phyloP scores from a whole-genome alignment of 768 basidiomycete species.

The Chalciporus piperatus region DNA sequence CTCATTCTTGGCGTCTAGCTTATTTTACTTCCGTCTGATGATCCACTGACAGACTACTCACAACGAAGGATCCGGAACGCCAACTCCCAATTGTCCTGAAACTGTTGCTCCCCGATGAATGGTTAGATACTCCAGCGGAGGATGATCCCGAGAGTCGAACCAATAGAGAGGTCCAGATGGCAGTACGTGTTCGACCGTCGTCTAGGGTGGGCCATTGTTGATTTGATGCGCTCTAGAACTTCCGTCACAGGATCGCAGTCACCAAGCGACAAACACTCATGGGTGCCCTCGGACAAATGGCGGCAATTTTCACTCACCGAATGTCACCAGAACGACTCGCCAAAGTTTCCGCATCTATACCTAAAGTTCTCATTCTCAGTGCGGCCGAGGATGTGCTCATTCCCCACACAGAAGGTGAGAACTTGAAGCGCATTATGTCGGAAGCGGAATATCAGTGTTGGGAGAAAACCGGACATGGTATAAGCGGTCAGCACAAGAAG shows the following conservation, averaged over 20 bases:
- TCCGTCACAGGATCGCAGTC: conserved; percentile 41
- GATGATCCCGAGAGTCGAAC: conserved; percentile 57
- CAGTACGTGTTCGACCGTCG: conserved; percentile 36
- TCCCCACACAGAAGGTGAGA: conserved; percentile 44
- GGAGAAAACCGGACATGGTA: conserved; percentile 62
- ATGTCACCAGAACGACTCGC: conserved; percentile 49
- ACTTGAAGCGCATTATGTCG: conserved; percentile 56
- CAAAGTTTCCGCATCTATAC: conserved; percentile 50
- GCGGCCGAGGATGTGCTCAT: conserved; percentile 68
- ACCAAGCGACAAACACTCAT: conserved; percentile 58
- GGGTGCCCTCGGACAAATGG: conserved; percentile 72
- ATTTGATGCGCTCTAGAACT: conserved; percentile 33
- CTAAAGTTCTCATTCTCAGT: conserved; percentile 66
- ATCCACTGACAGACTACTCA: conserved; percentile 32
- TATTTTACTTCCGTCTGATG: conserved; percentile 2
- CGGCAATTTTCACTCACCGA: conserved; percentile 61
- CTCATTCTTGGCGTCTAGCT: not conserved
- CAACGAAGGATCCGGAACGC: conserved; percentile 38
- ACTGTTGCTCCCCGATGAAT: conserved; percentile 59
- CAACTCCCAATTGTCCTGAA: conserved; percentile 51
- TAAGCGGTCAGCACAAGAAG: conserved; percentile 47
- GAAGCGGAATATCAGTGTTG: conserved; percentile 56
- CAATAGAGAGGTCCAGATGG: conserved; percentile 57
- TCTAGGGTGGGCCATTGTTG: no score
- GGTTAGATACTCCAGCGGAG: conserved; percentile 55